Conservation (phyloP, 2,329 filamentous ascomycete genomes). For the Curvularia lunata region DNA sequence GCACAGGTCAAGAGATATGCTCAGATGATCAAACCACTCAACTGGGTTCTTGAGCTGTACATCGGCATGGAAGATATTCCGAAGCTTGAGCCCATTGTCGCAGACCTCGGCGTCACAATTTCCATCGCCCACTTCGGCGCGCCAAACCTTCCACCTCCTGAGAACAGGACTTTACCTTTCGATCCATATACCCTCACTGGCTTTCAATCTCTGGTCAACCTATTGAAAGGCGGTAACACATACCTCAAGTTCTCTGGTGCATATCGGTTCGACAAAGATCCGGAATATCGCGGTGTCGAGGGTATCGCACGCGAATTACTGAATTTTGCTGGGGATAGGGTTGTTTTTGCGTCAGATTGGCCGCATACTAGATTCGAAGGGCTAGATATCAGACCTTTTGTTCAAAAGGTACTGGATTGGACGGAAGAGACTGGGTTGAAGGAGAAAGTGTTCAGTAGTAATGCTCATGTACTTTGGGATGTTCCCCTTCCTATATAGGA, state of each 20-base stretch:
- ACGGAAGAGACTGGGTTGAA: background rate
- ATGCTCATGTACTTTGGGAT: background rate
- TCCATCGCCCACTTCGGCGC: background rate
- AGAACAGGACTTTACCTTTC: background rate
- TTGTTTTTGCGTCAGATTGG: background rate
- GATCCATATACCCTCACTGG: background rate
- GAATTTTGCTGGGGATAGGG: background rate
- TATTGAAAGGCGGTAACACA: background rate
- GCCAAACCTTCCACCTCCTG: background rate
- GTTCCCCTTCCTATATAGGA: background rate
- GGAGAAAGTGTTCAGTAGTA: background rate
- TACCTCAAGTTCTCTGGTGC: background rate
- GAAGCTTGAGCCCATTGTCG: background rate
- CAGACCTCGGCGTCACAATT: background rate
- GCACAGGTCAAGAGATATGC: background rate
- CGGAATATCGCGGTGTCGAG: background rate
- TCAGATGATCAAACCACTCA: background rate
- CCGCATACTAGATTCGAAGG: background rate
- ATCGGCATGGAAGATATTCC: background rate
- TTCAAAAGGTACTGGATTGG: background rate
- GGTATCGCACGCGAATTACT: background rate
- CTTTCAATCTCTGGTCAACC: background rate
- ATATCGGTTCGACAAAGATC: background rate
- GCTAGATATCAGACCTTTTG: background rate
- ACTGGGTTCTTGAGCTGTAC: background rate